Evolutionary conservation across 169 alveolate genomes (phyloP), one percentile per base, ranked within the genome.

Genomic region (Perkinsus olseni): DNA sequence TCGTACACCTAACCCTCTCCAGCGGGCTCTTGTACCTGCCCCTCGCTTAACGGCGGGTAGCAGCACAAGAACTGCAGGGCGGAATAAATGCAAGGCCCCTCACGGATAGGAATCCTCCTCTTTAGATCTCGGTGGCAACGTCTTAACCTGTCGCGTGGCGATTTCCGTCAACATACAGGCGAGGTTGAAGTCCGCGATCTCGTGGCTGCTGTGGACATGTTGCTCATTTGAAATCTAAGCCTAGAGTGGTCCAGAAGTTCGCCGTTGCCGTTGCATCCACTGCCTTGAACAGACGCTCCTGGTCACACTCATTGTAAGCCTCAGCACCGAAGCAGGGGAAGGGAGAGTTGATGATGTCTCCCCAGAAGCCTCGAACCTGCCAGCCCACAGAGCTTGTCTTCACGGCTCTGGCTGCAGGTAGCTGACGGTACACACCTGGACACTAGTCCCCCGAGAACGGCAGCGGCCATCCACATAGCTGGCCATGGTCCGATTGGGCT

Each of bases 321-420:
- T 36, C 91, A 28, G 74, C 51, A 21, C 98, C 98, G 94, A 96
- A 94, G 13, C 95, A 93, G 74, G 96, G 92, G 94, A 95, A 97
- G 20, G 98, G 98, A 17, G 96, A 94, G 92, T 95, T 96, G 37
- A 96, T 96, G 62, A 97, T 95, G 94, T 97, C 98, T 11, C 97
- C 98, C 98, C 98, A 97, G 94, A 95, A 97, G 13, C 98, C 98
- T 74, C 98, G 94, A 1, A 97, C 98, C 93, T 96, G 62, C 36
- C 96, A 96, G 74, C 96, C 94, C 93, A 96, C 97, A 28, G 39
- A 36, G 3, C 40, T 24, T 91, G 38, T 62, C 95, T 91, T 92
- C 48, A 74, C 74, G n/a, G 38, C 21, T 36, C 8, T n/a, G 48
- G n/a, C n/a, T n/a, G n/a, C 48, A 31, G 0, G 74, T 38, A 51